These are phyloP conservation scores for Graphiopsis chlorocephala DNA, from an alignment of 2,329 filamentous ascomycete species.

Conservation along the genomic window DNA sequence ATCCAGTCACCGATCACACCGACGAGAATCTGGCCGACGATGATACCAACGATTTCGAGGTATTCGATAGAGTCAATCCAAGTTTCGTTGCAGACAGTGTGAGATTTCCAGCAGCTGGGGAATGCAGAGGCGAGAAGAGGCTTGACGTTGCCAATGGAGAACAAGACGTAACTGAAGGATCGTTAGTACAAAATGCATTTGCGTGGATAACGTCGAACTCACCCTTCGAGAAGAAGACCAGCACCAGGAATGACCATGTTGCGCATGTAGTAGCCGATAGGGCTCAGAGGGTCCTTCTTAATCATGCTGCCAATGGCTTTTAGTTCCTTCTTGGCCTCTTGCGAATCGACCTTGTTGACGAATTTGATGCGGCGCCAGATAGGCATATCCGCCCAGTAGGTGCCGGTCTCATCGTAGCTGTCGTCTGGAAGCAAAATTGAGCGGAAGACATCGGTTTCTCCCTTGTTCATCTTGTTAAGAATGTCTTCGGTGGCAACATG, in stretches of 20 bases:
- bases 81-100: slow-evolving; percentile 67
- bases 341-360: slow-evolving; percentile 68
- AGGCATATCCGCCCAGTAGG: slow-evolving; percentile 90
- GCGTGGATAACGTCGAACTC: slow-evolving; percentile 22
- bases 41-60: slow-evolving; percentile 91
- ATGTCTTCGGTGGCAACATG: slow-evolving; percentile 44
- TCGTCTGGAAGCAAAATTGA: slow-evolving; percentile 84
- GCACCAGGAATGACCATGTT: slow-evolving; percentile 92
- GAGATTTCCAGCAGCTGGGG: slow-evolving; percentile 67
- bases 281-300: slow-evolving; percentile 81
- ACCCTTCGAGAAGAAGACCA: slow-evolving; percentile 84
- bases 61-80: slow-evolving; percentile 87
- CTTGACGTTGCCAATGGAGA: slow-evolving; percentile 91
- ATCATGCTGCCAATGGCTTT: slow-evolving; percentile 70
- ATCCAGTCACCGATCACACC: slow-evolving; percentile 79
- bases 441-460: slow-evolving; percentile 66
- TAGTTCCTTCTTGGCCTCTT: slow-evolving; percentile 68
- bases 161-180: slow-evolving; percentile 73
- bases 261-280: slow-evolving; percentile 80
- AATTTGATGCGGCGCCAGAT: slow-evolving; percentile 69
- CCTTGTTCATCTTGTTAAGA: slow-evolving; percentile 49
- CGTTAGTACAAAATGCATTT: not conserved
- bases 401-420: slow-evolving; percentile 75
- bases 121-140: slow-evolving; percentile 77
- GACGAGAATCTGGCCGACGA: slow-evolving; percentile 85